phyloP scores from a whole-genome alignment of 176 grass and related monocot species.

The Leersia perrieri region DNA sequence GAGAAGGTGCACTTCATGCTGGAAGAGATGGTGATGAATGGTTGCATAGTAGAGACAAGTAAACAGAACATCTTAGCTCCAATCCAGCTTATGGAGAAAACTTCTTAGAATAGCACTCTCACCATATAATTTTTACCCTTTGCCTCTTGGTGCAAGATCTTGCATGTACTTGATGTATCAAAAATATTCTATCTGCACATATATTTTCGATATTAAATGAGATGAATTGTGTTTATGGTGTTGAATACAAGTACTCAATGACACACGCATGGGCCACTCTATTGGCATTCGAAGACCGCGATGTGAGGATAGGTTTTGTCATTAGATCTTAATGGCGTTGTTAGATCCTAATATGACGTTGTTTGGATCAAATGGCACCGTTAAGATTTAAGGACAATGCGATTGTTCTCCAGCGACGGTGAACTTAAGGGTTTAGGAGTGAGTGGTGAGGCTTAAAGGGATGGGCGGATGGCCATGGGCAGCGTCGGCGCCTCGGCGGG shows the following conservation, averaged over 20 bases:
- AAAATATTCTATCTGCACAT: background rate
- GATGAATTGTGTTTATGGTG: background rate
- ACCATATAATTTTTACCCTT: background rate
- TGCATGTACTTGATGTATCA: background rate
- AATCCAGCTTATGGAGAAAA: conserved; percentile 91
- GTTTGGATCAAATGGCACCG: too few relatives aligned
- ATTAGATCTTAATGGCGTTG: too few relatives aligned
- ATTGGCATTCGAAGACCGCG: too few relatives aligned
- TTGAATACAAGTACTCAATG: background rate
- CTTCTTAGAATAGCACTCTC: conserved; percentile 44
- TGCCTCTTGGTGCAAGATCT: background rate
- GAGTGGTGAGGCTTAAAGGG: too few relatives aligned
- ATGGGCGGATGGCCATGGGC: too few relatives aligned
- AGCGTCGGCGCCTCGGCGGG: too few relatives aligned
- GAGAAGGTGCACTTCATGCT: conserved; percentile 99
- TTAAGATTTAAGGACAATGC: too few relatives aligned
- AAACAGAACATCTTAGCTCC: conserved; percentile 90
- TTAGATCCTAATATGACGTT: too few relatives aligned
- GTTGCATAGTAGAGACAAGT: conserved; percentile 93
- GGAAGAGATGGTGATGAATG: conserved; percentile 99
- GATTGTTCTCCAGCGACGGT: too few relatives aligned
- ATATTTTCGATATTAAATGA: background rate
- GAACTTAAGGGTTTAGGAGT: too few relatives aligned
- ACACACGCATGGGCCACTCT: too few relatives aligned
- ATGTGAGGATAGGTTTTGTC: too few relatives aligned